Base-by-base conservation (phyloP, 2,329 filamentous ascomycete species). In the Clonostachys solani region DNA sequence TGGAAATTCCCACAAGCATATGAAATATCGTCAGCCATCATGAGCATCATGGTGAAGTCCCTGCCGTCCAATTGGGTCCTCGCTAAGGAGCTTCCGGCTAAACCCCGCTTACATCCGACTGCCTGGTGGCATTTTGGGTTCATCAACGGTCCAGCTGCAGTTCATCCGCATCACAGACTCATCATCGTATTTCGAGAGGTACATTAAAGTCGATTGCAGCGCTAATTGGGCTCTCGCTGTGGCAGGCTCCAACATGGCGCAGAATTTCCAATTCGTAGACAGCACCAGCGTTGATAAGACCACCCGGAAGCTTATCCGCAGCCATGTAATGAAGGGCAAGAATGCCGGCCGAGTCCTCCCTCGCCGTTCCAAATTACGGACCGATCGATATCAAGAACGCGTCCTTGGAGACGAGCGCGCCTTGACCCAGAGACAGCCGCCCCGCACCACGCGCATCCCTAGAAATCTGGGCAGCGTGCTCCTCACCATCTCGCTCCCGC, bases 251-350 rank as follows among this genome's bases (percentile, higher is more conserved):
- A n/a, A 9, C n/a, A 18, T 40, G n/a, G 37, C 37, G 3, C 17
- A n/a, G 37, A 8, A 40, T 12, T 40, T n/a, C 37, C 17, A 40
- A n/a, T 40, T 40, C 37, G 37, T 18, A 18, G 37, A n/a, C 17
- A n/a, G 37, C 17, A 40, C 17, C 3, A n/a, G n/a, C 17, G 17
- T 29, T 29, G 23, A 29, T 29, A 29, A 29, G 23, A 29, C 23
- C 23, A 29, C 23, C 23, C 51, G 48, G 43, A 50, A 64, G 33
- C 68, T 47, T 7, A 47, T 54, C 44, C 52, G 52, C 33, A 47
- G 48, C 15, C 54, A 57, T 48, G 54, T 56, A 3, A 57, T 56
- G 53, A 52, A 52, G 18, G 53, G 54, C 44, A 56, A 56, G 44
- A 57, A 57, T 50, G 47, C 45, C 2, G 54, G 54, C 10, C 53